phyloP scores from a whole-genome alignment of 148 eudicot species.

The Dysphania ambrosioides region DNA sequence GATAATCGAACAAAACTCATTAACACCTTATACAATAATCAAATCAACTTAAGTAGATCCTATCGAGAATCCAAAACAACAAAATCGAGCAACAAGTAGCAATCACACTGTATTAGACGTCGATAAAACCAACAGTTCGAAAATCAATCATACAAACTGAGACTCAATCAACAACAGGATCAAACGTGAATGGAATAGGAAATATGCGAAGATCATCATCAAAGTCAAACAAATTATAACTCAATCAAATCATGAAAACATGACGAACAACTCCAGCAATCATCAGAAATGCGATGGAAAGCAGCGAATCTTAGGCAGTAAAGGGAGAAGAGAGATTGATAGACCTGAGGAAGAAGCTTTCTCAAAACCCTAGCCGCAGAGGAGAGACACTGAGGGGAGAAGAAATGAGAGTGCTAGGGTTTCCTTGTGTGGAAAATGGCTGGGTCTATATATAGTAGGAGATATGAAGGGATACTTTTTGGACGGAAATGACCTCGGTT shows the following conservation, averaged over 20 bases:
- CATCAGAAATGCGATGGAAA: background rate
- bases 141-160: no score
- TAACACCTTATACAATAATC: background rate
- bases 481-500: no score
- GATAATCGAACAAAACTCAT: no score
- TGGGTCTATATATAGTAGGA: background rate
- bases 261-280: background rate
- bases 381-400: background rate
- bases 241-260: no score
- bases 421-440: background rate
- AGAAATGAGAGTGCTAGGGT: background rate
- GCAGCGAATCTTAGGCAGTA: background rate
- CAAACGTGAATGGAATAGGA: no score
- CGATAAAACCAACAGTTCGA: no score
- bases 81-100: no score
- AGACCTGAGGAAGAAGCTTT: background rate
- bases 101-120: no score
- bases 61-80: background rate
- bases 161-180: no score
- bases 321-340: background rate
- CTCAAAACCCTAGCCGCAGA: conserved; percentile 1
- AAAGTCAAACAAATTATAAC: no score
- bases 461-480: background rate
- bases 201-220: no score
- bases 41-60: background rate